These are phyloP conservation scores for Alternaria triticimaculans DNA, from an alignment of 2,329 filamentous ascomycete genomes.

Conservation along the genomic window DNA sequence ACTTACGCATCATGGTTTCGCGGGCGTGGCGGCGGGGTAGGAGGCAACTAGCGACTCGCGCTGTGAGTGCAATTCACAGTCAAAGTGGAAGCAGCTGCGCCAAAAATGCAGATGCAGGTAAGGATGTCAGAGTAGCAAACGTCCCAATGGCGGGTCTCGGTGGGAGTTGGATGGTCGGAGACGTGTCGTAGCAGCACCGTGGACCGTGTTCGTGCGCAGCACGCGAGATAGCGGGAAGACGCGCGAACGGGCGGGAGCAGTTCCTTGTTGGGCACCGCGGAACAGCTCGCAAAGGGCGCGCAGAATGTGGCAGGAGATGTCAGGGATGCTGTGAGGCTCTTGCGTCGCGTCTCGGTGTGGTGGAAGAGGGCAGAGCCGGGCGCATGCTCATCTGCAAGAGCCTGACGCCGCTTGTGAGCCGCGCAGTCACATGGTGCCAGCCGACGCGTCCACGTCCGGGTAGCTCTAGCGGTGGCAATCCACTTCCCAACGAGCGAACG, in stretches of 20 bases:
- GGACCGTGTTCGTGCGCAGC: constrained; percentile 13
- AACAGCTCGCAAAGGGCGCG: constrained; percentile 10
- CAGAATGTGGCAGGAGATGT: constrained; percentile 7
- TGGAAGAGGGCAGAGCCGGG: constrained; percentile 13
- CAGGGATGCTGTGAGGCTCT: constrained; percentile 8
- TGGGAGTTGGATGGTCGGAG: constrained; percentile 7
- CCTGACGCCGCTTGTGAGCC: constrained; percentile 21
- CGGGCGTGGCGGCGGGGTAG: constrained; percentile 24
- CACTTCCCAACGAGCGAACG: constrained; percentile 17
- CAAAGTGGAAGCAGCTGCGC: not conserved
- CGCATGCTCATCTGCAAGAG: constrained; percentile 10
- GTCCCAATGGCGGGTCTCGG: constrained; percentile 3
- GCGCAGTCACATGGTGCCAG: constrained; percentile 29
- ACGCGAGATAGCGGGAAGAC: constrained; percentile 17
- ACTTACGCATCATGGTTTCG: constrained; percentile 26
- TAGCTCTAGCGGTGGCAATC: constrained; percentile 27
- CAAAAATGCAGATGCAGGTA: not conserved
- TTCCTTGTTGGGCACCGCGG: not conserved
- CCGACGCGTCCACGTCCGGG: constrained; percentile 14
- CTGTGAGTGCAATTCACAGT: not conserved
- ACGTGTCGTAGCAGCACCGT: constrained; percentile 15
- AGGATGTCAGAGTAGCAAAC: not conserved
- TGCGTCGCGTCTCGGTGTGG: constrained; percentile 26
- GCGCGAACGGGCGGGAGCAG: constrained; percentile 27
- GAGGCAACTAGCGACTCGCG: constrained; percentile 17